phyloP scores from a whole-genome alignment of 108 stramenopile species.

The Cylindrotheca closterium region DNA sequence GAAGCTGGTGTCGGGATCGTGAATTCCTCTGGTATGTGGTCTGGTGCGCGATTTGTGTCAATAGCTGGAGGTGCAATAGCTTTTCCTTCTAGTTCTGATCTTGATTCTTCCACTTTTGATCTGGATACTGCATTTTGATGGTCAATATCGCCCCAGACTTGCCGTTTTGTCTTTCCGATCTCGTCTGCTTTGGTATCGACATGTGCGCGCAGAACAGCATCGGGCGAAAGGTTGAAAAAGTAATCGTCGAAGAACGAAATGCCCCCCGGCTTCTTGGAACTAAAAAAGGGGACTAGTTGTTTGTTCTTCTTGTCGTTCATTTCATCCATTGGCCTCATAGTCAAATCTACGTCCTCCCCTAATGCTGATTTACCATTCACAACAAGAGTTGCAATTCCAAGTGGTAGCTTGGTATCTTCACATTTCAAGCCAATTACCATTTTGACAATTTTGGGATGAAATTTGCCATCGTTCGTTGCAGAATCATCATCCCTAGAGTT shows the following conservation, averaged over 20 bases:
- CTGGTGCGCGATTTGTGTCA: background rate
- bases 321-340: constrained; percentile 8
- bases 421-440: constrained; percentile 38
- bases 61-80: no score
- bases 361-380: constrained; percentile 21
- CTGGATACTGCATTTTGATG: no score
- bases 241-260: constrained; percentile 16
- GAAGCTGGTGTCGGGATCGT: background rate
- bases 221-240: constrained; percentile 7
- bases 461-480: background rate
- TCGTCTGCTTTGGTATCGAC: constrained; percentile 12
- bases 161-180: constrained; percentile 10
- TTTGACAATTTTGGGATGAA: constrained; percentile 32
- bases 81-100: constrained; percentile 8
- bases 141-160: constrained; percentile 26
- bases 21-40: background rate
- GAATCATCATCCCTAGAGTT: constrained; percentile 12
- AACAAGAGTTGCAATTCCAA: constrained; percentile 31
- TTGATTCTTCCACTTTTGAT: background rate
- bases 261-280: constrained; percentile 9
- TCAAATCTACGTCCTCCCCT: constrained; percentile 21
- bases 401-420: constrained; percentile 19
- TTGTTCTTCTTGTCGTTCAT: background rate
- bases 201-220: constrained; percentile 20
- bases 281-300: constrained; percentile 14